Evolutionary conservation across 495 filamentous ascomycete genomes (phyloP), one percentile per base, ranked within the genome.

Genomic region (Penicillium ucsense): DNA sequence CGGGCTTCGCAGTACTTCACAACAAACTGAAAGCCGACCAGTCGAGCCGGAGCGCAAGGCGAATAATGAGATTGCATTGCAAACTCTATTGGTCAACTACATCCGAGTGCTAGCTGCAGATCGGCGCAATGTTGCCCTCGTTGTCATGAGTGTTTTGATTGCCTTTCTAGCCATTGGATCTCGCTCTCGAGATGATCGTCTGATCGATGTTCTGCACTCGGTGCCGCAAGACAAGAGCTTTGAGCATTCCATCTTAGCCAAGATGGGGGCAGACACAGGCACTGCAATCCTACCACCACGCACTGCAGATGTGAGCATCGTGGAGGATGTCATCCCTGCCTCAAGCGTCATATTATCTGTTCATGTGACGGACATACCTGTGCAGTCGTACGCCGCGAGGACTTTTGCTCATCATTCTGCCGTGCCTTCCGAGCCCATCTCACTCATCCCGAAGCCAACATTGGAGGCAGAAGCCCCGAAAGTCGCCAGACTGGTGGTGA

Each of bases 61-160:
- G 30, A 37, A 52, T 31, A 53, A 43, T 46, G 62, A 73, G 10
- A 64, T 71, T 47, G 69, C 70, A 5, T 72, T 87, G 4, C 64
- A 68, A 0, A 79, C 79, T 20, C 71, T 94, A 11, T 41, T 92
- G 12, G 60, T 78, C 34, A 85, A 86, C 50, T 88, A 86, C 27
- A 57, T 87, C 50, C 73, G 77, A 35, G 76, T 89, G 1, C 66
- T 85, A 6, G 72, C 84, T 33, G 71, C 74, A 35, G 88, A 94
- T 57, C 71, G 71, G 41, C 79, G 82, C 53, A 94, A 94, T 55
- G 65, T 91, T 1, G 71, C 75, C 4, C 84, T 94, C 39, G 66
- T 75, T 1, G 47, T 83, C 3, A 71, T 91, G 29, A 77, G 77
- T 47, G 31, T 82, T 5, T 59, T 87, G 8, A 68, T 85, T 7